These are phyloP conservation scores for Podaxis mareebaensis DNA, from an alignment of 768 basidiomycete genomes.

Conservation along the genomic window DNA sequence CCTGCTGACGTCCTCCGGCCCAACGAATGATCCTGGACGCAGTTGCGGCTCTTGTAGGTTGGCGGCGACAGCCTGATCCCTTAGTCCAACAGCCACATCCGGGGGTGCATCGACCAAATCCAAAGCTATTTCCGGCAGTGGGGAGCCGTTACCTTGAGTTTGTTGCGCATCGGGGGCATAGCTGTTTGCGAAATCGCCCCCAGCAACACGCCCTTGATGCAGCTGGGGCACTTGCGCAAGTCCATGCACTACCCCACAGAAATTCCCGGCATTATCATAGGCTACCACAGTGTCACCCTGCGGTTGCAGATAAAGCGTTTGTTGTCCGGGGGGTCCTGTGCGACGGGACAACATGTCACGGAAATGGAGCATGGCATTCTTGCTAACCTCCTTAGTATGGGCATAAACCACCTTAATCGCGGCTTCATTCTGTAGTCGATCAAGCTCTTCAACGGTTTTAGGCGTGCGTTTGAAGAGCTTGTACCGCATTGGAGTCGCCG, in stretches of 20 bases:
- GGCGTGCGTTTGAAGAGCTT: neutral
- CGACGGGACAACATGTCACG: neutral
- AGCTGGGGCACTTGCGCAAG: neutral
- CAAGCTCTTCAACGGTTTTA: neutral
- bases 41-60: neutral
- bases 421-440: neutral
- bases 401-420: neutral
- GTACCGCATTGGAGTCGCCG: neutral
- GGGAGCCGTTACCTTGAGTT: neutral
- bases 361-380: neutral
- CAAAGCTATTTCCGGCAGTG: neutral
- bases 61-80: neutral
- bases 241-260: neutral
- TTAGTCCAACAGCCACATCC: neutral
- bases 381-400: neutral
- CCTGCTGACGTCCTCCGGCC: neutral
- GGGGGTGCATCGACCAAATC: neutral
- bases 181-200: neutral
- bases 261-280: neutral
- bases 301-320: neutral
- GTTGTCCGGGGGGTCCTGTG: neutral
- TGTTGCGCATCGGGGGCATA: neutral
- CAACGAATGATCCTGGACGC: neutral
- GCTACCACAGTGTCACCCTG: neutral
- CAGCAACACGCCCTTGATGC: neutral